These are phyloP conservation scores for Citrus maxima DNA, from an alignment of 345 rosid species.

Conservation along the genomic window DNA sequence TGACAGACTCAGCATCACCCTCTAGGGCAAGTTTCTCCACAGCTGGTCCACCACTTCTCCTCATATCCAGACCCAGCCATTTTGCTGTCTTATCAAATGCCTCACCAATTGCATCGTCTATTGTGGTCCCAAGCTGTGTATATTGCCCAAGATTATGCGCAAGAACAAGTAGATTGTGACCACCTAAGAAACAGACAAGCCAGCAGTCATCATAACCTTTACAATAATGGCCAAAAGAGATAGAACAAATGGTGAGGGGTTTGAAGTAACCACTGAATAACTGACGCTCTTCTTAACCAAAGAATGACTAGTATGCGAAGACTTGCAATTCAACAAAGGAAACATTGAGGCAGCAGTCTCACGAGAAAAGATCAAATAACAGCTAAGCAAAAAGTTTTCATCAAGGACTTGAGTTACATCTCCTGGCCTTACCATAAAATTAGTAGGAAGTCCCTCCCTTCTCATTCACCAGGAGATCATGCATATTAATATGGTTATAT, in stretches of 20 bases:
- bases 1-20: constrained; percentile 77
- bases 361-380: background rate
- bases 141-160: constrained; percentile 87
- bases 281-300: background rate
- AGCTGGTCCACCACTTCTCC: constrained; percentile 95
- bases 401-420: background rate
- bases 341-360: background rate
- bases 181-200: constrained; percentile 44
- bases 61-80: constrained; percentile 95
- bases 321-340: background rate
- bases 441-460: background rate
- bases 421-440: background rate
- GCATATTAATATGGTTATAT: background rate
- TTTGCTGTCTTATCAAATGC: constrained; percentile 94
- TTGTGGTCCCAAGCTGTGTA: constrained; percentile 83
- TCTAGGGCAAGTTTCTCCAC: constrained; percentile 85
- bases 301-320: background rate
- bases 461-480: background rate
- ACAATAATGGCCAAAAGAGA: background rate
- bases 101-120: constrained; percentile 97
- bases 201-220: background rate
- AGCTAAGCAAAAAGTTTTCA: background rate
- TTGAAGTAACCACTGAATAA: background rate
- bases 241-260: background rate
- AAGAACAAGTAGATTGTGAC: constrained; percentile 84